Conservation (phyloP, 257 asterid species). For the Solanum neorickii region DNA sequence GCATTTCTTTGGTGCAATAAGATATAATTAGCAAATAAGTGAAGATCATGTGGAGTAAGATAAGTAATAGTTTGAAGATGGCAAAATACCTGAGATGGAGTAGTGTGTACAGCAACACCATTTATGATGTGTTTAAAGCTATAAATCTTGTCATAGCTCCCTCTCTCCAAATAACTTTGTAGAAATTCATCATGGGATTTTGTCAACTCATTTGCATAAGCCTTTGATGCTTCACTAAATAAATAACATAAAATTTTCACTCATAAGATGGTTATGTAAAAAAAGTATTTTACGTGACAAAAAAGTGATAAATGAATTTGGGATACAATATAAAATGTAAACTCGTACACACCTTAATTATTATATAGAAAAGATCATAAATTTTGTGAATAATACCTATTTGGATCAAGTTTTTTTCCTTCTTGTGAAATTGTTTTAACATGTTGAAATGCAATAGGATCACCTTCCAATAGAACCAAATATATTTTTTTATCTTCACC, state of each 20-base stretch:
- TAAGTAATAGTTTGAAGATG: not conserved
- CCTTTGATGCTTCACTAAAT: constrained; percentile 35
- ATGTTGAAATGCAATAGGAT: constrained; percentile 57
- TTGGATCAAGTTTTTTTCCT: constrained; percentile 3
- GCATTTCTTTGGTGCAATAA: not conserved
- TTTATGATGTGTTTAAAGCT: constrained; percentile 75
- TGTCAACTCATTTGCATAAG: constrained; percentile 46
- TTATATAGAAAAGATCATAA: not conserved
- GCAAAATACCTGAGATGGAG: constrained; percentile 47
- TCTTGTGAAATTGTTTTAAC: constrained; percentile 2
- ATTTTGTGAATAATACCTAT: constrained; percentile 31
- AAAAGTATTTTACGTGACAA: not conserved
- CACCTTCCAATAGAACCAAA: constrained; percentile 57
- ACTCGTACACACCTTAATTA: not conserved
- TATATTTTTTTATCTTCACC: constrained; percentile 38
- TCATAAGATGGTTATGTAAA: not conserved
- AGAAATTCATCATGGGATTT: constrained; percentile 57
- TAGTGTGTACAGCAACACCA: constrained; percentile 75
- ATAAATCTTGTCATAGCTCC: constrained; percentile 67
- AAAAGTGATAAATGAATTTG: not conserved
- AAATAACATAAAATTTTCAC: not conserved
- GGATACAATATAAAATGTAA: not conserved
- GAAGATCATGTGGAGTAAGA: not conserved
- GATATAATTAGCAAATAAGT: not conserved
- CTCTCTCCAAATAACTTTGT: constrained; percentile 32